Base-by-base conservation (phyloP, 805 yeast genomes). In the Yamadazyma paraphyllophila region DNA sequence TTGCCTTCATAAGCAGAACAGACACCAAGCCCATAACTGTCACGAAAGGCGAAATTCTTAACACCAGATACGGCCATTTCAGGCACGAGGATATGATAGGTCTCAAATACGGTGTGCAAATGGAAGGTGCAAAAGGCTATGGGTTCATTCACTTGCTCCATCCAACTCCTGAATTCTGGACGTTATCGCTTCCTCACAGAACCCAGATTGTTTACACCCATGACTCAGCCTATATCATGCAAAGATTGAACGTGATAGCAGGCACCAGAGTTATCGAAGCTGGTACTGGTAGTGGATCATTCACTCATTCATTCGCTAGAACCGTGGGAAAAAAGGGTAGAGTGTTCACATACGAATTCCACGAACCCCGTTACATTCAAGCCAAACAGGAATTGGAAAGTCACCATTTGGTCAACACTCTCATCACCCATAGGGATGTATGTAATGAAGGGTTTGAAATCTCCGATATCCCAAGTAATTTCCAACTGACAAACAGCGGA, bases 121-220 rank as follows among this genome's bases (percentile, higher is more conserved):
- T 92, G 57, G 78, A 90, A 3, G 78, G 87, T 14, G 74, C 81
- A 6, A 80, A 79, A 49, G 95, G 91, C 0, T 77, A 78, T 55
- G 96, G 96, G 0, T 94, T 90, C 60, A 80, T 94, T 40, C 96
- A 92, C 60, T 71, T 94, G 11, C 66, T 94, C 39, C 91, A 87
- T 49, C 98, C 99, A 1, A 84, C 96, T 0, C 91, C 99, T 0
- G 99, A 94, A 65, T 69, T 94, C 16, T 94, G 99, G 99, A 86
- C 97, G 0, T 59, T 88, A n/a, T 88, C 97, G 0, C 71, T 94
- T 30, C 98, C 99, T 2, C 99, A 94, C 62, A 76, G 99, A 65
- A 94, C 99, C 0, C 99, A 94, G 69, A 94, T 94, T 53, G 98
- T 94, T 1, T 94, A 94, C 62, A 87, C 97, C 0, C 96, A 96